phyloP scores from a whole-genome alignment of 177 flowering plant species.

The Vitis hybrid region DNA sequence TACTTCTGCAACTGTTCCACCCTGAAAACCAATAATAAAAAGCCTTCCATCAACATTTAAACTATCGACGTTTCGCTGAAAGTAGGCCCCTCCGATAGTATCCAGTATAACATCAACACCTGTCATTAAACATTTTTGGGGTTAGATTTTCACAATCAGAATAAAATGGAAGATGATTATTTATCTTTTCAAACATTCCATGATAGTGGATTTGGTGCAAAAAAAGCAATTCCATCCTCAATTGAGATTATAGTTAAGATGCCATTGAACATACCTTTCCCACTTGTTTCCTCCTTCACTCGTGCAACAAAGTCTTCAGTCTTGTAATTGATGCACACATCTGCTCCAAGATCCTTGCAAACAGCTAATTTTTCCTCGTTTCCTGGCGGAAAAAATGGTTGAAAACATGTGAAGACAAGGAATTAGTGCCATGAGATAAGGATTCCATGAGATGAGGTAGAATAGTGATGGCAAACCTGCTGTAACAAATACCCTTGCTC shows the following conservation, averaged over 20 bases:
- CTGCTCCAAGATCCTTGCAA: conserved; percentile 92
- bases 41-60: conserved; percentile 84
- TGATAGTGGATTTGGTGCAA: too few species aligned
- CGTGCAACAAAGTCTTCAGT: conserved; percentile 89
- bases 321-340: conserved; percentile 92
- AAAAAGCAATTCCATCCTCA: too few species aligned
- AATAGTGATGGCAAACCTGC: conserved; percentile 58
- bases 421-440: neutral
- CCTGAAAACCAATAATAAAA: conserved; percentile 72
- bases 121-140: conserved; percentile 25
- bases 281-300: conserved; percentile 84
- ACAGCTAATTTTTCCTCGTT: conserved; percentile 71
- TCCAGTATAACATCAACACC: conserved; percentile 95
- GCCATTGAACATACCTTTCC: conserved; percentile 53
- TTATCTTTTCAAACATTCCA: too few species aligned
- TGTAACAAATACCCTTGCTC: conserved; percentile 74
- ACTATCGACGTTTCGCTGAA: conserved; percentile 72
- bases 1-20: conserved; percentile 60
- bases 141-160: neutral
- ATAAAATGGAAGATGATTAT: neutral
- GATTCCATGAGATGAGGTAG: neutral
- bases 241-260: neutral
- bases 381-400: conserved; percentile 38
- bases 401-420: neutral
- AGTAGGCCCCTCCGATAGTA: conserved; percentile 75